Evolutionary conservation across 352 stramenopile genomes (phyloP), one percentile per base, ranked within the genome.

Genomic region (Globisporangium takayamanum): DNA sequence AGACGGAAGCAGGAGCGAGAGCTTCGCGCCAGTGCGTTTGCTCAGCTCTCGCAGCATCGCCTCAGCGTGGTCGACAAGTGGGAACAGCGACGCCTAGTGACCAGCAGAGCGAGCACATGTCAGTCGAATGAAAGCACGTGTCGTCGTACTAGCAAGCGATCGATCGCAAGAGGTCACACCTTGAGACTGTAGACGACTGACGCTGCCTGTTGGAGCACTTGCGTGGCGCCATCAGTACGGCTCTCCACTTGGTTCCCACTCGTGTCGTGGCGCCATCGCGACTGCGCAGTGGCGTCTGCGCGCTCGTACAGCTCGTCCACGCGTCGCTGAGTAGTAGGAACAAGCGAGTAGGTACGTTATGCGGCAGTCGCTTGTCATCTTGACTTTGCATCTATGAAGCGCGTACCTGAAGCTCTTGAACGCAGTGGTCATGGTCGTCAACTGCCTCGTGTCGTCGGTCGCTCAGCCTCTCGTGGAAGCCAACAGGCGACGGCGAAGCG

Each of bases 131-230:
- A 52, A 15, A 12, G n/a, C 33, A 50, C 18, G 11, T n/a, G 37
- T 42, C 37, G 28, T 33, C 28, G 5, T 5, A 5, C 28, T 3
- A 46, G 41, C 18, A 39, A 4, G 41, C 15, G 2, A 3, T 8
- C 5, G 14, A 14, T 50, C 12, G 68, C 6, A 15, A 22, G 10
- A 37, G 7, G n/a, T 2, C 41, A 11, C 48, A 69, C 75, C 65
- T 76, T 82, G 54, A 87, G 70, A 48, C 53, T 73, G 60, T 85
- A 80, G 20, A 85, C 75, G 10, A 80, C 72, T 18, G 52, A 70
- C 28, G 73, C 69, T 25, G 77, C 71, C 11, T 57, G 69, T 46
- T 73, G 73, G 3, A 87, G 50, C 20, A 79, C 64, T 7, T 67
- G 73, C 54, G 71, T 54, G 53, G 48, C 26, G 49, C 39, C 41